phyloP scores from a whole-genome alignment of 192 early-diverging fungal genomes.

The Coemansia sp. region DNA sequence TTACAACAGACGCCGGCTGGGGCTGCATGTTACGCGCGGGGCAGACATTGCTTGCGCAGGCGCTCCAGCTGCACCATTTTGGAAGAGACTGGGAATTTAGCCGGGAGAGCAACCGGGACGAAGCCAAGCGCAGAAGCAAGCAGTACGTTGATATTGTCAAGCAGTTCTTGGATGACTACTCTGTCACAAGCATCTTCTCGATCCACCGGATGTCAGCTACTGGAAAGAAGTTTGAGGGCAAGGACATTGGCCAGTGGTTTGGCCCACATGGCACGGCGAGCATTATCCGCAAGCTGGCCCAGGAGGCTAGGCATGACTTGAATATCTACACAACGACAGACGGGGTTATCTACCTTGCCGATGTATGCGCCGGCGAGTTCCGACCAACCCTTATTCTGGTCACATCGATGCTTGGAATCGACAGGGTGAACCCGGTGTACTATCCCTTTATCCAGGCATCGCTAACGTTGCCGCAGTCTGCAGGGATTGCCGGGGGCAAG shows the following conservation, averaged over 20 bases:
- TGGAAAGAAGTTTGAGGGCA: slow-evolving; percentile 76
- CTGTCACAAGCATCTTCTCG: slow-evolving; percentile 73
- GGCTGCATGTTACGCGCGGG: slow-evolving; percentile 97
- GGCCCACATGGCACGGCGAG: slow-evolving; percentile 70
- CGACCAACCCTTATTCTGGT: slow-evolving; percentile 81
- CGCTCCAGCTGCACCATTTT: slow-evolving; percentile 71
- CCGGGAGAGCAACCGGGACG: slow-evolving; percentile 12
- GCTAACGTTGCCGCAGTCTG: slow-evolving; percentile 73
- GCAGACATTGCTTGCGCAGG: slow-evolving; percentile 88
- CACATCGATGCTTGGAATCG: slow-evolving; percentile 86
- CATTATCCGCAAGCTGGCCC: slow-evolving; percentile 26
- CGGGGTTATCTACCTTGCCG: slow-evolving; percentile 72
- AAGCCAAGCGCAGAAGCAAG: slow-evolving; percentile 14
- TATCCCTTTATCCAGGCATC: slow-evolving; percentile 65
- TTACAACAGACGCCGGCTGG: slow-evolving; percentile 89
- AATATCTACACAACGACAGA: slow-evolving; percentile 79
- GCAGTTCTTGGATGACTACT: slow-evolving; percentile 82
- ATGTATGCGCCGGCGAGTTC: slow-evolving; percentile 44
- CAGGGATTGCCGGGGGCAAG: slow-evolving; percentile 92
- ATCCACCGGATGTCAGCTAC: slow-evolving; percentile 87
- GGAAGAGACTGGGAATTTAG: slow-evolving; percentile 60
- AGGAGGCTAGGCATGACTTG: slow-evolving; percentile 45
- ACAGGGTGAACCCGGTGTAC: slow-evolving; percentile 86
- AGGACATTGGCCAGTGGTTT: slow-evolving; percentile 97
- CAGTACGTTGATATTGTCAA: slow-evolving; percentile 59